Evolutionary conservation across 2,329 filamentous ascomycete genomes (phyloP).

Genomic region (Leptographium flavum): DNA sequence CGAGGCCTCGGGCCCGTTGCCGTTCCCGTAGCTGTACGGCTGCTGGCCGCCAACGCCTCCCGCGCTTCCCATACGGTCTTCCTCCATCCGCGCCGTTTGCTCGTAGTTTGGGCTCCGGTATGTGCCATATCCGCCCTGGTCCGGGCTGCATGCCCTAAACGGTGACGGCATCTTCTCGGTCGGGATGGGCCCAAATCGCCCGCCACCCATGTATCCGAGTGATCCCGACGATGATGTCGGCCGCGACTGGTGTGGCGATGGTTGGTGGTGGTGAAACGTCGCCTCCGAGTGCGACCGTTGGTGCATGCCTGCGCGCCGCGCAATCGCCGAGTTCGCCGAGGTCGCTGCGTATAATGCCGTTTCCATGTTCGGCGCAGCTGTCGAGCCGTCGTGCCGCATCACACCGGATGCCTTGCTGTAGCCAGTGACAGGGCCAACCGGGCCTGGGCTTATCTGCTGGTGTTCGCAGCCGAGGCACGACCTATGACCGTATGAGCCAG

Average conservation of each 20-base stretch:
- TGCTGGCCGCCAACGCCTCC: neutral
- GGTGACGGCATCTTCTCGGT: neutral
- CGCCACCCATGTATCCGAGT: too few species aligned
- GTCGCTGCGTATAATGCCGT: slow-evolving; percentile 1
- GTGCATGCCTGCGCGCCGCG: slow-evolving; percentile 4
- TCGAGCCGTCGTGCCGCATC: neutral
- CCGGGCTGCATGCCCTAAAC: neutral
- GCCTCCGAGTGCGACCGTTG: slow-evolving; percentile 13
- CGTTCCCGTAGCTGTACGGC: neutral
- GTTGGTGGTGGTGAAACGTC: slow-evolving; percentile 1
- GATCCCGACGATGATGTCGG: slow-evolving; percentile 3
- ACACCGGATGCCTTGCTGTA: slow-evolving; percentile 7
- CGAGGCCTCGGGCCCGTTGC: neutral
- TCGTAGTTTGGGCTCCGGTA: neutral
- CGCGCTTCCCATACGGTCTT: neutral
- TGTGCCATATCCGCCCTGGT: neutral
- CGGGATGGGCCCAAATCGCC: neutral
- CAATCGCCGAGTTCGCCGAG: neutral
- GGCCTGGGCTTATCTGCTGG: neutral
- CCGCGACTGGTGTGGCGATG: neutral
- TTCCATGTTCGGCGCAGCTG: slow-evolving; percentile 5
- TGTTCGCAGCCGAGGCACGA: neutral
- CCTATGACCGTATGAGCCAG: neutral
- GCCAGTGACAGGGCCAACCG: neutral
- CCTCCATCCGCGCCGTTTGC: neutral